Evolutionary conservation across 768 basidiomycete genomes (phyloP).

Genomic region (Mycena rosella): DNA sequence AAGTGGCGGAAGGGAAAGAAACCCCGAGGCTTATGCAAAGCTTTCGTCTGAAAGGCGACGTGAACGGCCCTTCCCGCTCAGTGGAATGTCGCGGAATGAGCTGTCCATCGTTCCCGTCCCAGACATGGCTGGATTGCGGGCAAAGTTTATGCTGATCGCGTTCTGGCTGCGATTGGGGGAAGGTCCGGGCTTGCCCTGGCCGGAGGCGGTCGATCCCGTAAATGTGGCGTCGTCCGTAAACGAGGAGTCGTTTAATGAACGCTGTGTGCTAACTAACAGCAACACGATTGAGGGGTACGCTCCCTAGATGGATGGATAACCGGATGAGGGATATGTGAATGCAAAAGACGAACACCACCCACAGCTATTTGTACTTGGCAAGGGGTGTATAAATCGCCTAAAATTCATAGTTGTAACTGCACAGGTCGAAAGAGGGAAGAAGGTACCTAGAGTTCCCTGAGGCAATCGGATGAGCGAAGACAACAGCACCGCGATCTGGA

Average conservation of each 20-base stretch:
- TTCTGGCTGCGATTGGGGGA: background rate
- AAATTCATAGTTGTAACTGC: background rate
- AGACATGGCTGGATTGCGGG: slow-evolving; percentile 15
- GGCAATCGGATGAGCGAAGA: slow-evolving; percentile 23
- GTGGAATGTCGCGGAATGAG: background rate
- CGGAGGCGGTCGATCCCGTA: background rate
- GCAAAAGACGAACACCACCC: background rate
- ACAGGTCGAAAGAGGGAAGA: background rate
- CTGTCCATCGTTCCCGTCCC: background rate
- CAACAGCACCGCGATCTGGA: slow-evolving; percentile 11
- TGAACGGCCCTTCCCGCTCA: background rate
- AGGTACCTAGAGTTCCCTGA: slow-evolving; percentile 13
- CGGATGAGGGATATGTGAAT: background rate
- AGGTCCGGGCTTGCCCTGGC: background rate
- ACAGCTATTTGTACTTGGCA: slow-evolving; percentile 25
- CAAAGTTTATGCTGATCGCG: slow-evolving; percentile 13
- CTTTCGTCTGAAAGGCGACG: slow-evolving; percentile 26
- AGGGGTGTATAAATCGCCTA: slow-evolving; percentile 24
- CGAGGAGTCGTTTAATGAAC: slow-evolving; percentile 27
- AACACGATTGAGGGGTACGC: slow-evolving; percentile 32
- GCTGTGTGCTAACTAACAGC: slow-evolving; percentile 32
- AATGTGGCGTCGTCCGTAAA: slow-evolving; percentile 11
- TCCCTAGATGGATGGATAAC: slow-evolving; percentile 5
- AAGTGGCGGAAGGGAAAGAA: background rate
- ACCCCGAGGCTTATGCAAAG: slow-evolving; percentile 8